Percentiles rank a stretch among this genome's conserved stretches.
phyloP scores from a whole-genome alignment of 2,329 filamentous ascomycete genomes.

The Phoma sp. region DNA sequence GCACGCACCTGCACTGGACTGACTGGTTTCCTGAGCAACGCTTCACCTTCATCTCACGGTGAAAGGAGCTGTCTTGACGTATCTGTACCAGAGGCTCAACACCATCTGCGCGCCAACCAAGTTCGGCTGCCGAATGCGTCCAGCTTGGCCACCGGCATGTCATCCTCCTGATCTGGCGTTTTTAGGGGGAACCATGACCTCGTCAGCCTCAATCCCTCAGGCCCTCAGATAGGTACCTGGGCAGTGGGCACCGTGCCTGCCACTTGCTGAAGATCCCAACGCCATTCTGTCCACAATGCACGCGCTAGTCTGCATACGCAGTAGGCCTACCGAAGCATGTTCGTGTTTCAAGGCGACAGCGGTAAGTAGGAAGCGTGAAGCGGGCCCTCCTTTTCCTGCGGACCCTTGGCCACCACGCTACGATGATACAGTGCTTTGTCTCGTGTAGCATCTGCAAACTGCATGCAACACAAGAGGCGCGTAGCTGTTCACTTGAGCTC shows the following conservation, averaged over 20 bases:
- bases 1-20: constrained; percentile 3
- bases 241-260: constrained; percentile 12
- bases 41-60: constrained; percentile 1
- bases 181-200: background rate
- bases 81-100: background rate
- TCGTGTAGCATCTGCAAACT: background rate
- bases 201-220: background rate
- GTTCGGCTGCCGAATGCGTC: background rate
- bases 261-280: constrained; percentile 9
- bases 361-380: background rate
- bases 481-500: background rate
- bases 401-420: background rate
- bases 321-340: constrained; percentile 3
- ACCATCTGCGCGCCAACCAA: background rate
- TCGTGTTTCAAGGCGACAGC: constrained; percentile 13
- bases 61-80: background rate
- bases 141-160: background rate
- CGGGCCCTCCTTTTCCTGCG: constrained; percentile 10
- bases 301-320: constrained; percentile 4
- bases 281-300: background rate
- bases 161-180: constrained; percentile 4
- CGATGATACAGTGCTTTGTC: background rate
- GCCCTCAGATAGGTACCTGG: background rate
- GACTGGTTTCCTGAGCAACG: background rate
- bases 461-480: background rate